Base-by-base conservation (phyloP, 257 asterid genomes). In the Solanum ossicruentum region DNA sequence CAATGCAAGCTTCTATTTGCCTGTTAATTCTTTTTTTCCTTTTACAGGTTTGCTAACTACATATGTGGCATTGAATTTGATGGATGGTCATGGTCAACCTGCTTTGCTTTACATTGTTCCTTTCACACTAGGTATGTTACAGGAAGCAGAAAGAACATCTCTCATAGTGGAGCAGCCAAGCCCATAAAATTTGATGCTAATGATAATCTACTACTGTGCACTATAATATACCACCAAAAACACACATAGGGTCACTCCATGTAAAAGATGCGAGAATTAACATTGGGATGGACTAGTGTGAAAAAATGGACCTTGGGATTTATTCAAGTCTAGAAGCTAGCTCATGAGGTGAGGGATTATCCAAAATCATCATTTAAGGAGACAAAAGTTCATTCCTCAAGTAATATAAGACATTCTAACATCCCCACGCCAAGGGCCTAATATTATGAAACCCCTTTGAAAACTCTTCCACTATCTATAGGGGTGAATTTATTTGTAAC, bases 31-130 rank as follows among this genome's bases (percentile, higher is more conserved):
- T 8, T 57, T 43, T 71, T n/a, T 65, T 51, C 63, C 75, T 70
- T 11, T 56, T 52, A 75, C 90, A 96, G 99, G 98, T 87, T 98
- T 97, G 89, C 92, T 95, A 67, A 86, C 92, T 12, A 97, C 99
- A 28, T 97, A 97, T 47, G 93, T 95, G 89, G 99, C 98, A 43
- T 92, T 97, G 83, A 95, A 92, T 90, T 84, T 97, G 94, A 97
- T 94, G 98, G 98, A 95, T 67, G 99, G 99, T 77, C 97, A 94
- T 70, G 99, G 99, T 66, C 98, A 97, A 72, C 99, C 99, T 17
- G 99, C 98, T 45, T 87, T 97, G 92, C 99, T 97, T 47, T 97
- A 97, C 89, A 97, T 97, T 57, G 99, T 97, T n/a, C 99, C 99
- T 13, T 95, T 93, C 93, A 97, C 96, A 2, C 88, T 97, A 86